Evolutionary conservation across 1,284 basidiomycete genomes (phyloP).

Genomic region (Vanrija pseudolonga): DNA sequence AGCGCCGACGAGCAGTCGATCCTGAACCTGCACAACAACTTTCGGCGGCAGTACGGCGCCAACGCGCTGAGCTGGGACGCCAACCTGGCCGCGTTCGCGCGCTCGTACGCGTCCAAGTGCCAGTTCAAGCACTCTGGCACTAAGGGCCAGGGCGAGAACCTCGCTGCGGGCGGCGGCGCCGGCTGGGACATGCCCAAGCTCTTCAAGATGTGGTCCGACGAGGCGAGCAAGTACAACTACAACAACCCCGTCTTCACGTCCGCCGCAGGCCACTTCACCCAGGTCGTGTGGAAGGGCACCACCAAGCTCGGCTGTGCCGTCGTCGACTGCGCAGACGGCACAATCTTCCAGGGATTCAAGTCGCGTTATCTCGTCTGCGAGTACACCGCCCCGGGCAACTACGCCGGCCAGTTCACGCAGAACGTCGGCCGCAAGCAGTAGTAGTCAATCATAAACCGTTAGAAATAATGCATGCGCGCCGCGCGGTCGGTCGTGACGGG

Average conservation of each 20-base stretch:
- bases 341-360: no score
- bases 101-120: constrained; percentile 2
- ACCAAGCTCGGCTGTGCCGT: constrained; percentile 39
- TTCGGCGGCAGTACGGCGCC: constrained; percentile 31
- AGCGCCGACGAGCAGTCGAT: constrained; percentile 11
- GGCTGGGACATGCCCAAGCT: constrained; percentile 21
- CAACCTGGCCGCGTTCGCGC: constrained; percentile 5
- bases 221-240: constrained; percentile 25
- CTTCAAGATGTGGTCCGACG: constrained; percentile 36
- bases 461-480: no score
- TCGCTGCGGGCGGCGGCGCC: constrained; percentile 25
- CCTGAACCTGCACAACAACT: constrained; percentile 35
- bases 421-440: no score
- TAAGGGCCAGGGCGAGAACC: constrained; percentile 5
- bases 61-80: constrained; percentile 6
- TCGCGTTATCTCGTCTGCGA: constrained; percentile 26
- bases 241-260: constrained; percentile 23
- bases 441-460: no score
- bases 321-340: constrained; percentile 16
- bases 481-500: no score
- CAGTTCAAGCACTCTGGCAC: constrained; percentile 1
- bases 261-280: constrained; percentile 38
- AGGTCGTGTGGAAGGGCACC: constrained; percentile 45
- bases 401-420: constrained; percentile 4
- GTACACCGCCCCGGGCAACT: constrained; percentile 27